Percentiles rank a stretch among this genome's conserved stretches.
Conservation (phyloP, 257 asterid species). For the Przewalskia tangutica region DNA sequence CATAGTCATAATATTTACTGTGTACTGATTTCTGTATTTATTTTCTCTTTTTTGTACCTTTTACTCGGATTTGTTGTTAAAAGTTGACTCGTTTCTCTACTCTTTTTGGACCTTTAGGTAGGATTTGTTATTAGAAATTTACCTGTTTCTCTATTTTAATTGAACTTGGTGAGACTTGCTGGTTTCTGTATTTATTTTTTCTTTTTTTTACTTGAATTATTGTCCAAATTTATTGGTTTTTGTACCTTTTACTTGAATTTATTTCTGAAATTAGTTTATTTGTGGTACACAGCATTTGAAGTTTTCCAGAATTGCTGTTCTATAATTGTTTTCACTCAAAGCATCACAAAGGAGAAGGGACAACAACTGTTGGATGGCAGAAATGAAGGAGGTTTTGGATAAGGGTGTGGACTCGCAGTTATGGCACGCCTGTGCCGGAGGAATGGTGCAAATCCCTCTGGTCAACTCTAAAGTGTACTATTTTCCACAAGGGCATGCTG, state of each 20-base stretch:
- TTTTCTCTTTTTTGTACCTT: neutral
- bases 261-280: too few species aligned
- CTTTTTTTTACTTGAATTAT: neutral
- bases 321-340: neutral
- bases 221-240: neutral
- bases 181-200: neutral
- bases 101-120: neutral
- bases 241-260: too few species aligned
- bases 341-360: neutral
- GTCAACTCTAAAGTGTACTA: conserved; percentile 43
- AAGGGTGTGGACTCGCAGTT: conserved; percentile 46
- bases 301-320: neutral
- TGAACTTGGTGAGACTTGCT: neutral
- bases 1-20: too few species aligned
- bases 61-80: neutral
- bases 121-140: neutral
- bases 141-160: neutral
- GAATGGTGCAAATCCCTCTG: conserved; percentile 51
- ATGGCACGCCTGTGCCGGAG: conserved; percentile 75
- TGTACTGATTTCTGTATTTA: neutral
- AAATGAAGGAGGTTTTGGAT: conserved; percentile 27
- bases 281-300: neutral
- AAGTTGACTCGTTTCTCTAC: too few species aligned
- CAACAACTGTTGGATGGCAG: neutral
- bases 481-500: conserved; percentile 68